Base-by-base conservation (phyloP, 352 stramenopile species). In the Globisporangium mamillatum region DNA sequence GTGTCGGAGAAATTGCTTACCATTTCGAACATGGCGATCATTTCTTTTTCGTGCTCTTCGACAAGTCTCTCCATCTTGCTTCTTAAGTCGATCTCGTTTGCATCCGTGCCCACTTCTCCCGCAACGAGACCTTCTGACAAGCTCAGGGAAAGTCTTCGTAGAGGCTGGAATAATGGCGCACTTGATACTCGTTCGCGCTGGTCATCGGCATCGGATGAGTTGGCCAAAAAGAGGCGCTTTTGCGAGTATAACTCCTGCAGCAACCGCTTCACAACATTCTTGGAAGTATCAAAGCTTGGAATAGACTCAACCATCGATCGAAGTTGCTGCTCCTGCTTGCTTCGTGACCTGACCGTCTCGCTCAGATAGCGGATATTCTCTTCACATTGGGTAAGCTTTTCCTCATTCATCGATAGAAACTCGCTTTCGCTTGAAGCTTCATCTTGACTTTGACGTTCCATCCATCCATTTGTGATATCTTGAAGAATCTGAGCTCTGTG, bases 351-450 rank as follows among this genome's bases (percentile, higher is more conserved):
- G 65, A 92, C 69, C 16, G 77, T 75, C 22, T 80, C 76, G 18
- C 66, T 76, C 38, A 93, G 73, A 16, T 88, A 75, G 5, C 73
- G 75, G 66, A 93, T 90, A 44, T 68, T 80, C 24, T 90, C 78
- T 63, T 94, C 82, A 53, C 79, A 92, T 20, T 69, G 58, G 18
- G 74, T 80, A 3, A 94, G 60, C 46, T 81, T 69, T 60, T 86
- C 64, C 41, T 88, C 77, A 38, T 90, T 91, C 16, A 69, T 70
- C 20, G 79, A 66, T 25, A 91, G 71, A 53, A 86, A 89, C 55
- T 88, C 70, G 60, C 78, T 72, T 53, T 90, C 80, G 9, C 73
- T 82, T 66, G 22, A 60, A 56, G 2, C 44, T 9, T 9, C 18
- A 24, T 52, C 44, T 52, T 18, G 44, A 52, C 18, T 52, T 24